Evolutionary conservation across 1,284 basidiomycete species (phyloP).

Genomic region (Boletus semigastroideus): DNA sequence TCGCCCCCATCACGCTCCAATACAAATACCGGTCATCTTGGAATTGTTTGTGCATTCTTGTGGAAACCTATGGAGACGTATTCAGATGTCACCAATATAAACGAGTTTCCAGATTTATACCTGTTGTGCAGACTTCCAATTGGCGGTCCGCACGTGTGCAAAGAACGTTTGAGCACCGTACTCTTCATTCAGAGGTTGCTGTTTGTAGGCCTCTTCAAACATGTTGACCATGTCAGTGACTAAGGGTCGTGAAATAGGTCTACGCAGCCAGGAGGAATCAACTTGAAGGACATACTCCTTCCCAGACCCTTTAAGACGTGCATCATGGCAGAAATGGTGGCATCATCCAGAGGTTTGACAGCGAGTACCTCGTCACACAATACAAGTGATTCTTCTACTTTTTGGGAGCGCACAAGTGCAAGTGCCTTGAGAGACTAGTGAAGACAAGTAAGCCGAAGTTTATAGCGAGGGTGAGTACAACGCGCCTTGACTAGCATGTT

Average conservation of each 20-base stretch:
- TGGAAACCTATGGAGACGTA: slow-evolving; percentile 52
- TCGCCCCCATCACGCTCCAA: slow-evolving; percentile 78
- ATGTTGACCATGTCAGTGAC: slow-evolving; percentile 75
- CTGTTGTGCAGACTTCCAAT: slow-evolving; percentile 82
- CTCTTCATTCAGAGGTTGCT: slow-evolving; percentile 77
- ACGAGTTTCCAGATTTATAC: slow-evolving; percentile 33
- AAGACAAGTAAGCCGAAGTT: neutral
- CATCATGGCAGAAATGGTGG: slow-evolving; percentile 75
- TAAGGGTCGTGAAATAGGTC: slow-evolving; percentile 28
- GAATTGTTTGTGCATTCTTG: slow-evolving; percentile 76
- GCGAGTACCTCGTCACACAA: slow-evolving; percentile 78
- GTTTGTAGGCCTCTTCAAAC: slow-evolving; percentile 80
- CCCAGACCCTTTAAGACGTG: slow-evolving; percentile 76
- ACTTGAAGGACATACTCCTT: slow-evolving; percentile 63
- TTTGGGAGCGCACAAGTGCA: slow-evolving; percentile 76
- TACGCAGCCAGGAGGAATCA: neutral
- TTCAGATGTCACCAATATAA: slow-evolving; percentile 3
- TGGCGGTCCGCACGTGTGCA: slow-evolving; percentile 71
- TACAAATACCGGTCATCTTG: slow-evolving; percentile 78
- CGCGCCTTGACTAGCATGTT: slow-evolving; percentile 71
- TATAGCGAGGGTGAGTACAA: neutral
- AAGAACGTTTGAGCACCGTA: slow-evolving; percentile 81
- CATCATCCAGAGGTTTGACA: slow-evolving; percentile 65
- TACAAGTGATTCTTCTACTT: slow-evolving; percentile 76
- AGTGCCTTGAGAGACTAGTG: slow-evolving; percentile 75